Conservation (phyloP, 2,329 filamentous ascomycete species). For the Cladophialophora immunda region DNA sequence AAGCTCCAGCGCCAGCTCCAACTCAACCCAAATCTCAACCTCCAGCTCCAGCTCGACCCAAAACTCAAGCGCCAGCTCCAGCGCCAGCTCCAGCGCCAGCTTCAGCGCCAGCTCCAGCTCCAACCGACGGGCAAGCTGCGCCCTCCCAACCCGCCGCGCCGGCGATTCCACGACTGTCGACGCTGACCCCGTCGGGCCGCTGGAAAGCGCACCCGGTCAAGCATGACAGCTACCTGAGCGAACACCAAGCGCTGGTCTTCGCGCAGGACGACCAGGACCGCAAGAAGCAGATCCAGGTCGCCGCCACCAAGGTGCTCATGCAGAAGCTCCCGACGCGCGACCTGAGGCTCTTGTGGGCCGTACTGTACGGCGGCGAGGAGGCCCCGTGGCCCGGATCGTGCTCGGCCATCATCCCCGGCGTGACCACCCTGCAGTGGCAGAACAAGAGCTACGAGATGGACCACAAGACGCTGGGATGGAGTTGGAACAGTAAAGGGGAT, state of each 20-base stretch:
- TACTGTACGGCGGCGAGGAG: conserved; percentile 35
- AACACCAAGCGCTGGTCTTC: conserved; percentile 26
- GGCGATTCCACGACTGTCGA: neutral
- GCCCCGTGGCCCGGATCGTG: conserved; percentile 33
- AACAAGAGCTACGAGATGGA: conserved; percentile 16
- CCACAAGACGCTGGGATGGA: conserved; percentile 8
- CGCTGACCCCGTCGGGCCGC: neutral
- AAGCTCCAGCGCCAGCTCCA: neutral
- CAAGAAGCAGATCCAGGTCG: conserved; percentile 33
- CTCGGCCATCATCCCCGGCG: conserved; percentile 31
- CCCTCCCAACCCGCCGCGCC: neutral
- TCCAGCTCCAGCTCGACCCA: neutral
- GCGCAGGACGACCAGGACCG: conserved; percentile 26
- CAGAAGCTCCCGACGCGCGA: conserved; percentile 36
- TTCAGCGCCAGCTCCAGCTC: neutral
- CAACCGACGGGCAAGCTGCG: neutral
- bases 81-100: neutral
- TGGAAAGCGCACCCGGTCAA: conserved; percentile 27
- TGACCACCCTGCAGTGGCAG: conserved; percentile 21
- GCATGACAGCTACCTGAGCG: conserved; percentile 32
- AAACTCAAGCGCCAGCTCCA: neutral
- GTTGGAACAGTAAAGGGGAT: neutral
- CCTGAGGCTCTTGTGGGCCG: conserved; percentile 35
- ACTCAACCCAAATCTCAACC: neutral
- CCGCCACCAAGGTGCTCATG: conserved; percentile 34